These are phyloP conservation scores for Aspergillus nomiae DNA, from an alignment of 2,329 filamentous ascomycete genomes.

Conservation along the genomic window DNA sequence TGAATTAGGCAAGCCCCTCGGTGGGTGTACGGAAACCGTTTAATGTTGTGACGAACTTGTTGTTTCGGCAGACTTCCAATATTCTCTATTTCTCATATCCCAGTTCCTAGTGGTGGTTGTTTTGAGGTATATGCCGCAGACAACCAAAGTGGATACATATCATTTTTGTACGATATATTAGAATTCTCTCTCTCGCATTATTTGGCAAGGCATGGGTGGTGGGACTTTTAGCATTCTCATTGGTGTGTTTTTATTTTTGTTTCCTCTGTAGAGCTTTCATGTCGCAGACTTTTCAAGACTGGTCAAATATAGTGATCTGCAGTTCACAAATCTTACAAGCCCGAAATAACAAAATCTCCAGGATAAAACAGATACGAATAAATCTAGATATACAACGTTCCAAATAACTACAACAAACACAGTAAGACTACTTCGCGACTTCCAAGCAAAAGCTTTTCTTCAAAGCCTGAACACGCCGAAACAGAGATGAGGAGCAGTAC, in stretches of 20 bases:
- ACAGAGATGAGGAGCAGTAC: conserved; percentile 1
- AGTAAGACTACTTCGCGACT: not conserved
- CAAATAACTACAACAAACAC: not conserved
- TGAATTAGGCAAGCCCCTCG: not conserved
- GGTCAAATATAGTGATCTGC: not conserved
- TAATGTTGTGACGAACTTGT: conserved; percentile 1
- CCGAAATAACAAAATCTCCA: not conserved
- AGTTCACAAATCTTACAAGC: not conserved
- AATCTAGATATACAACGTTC: not conserved
- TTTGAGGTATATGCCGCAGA: not conserved
- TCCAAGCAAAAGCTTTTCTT: not conserved
- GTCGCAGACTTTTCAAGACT: not conserved
- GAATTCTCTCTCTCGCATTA: conserved; percentile 11
- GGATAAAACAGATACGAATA: not conserved
- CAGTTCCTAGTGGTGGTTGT: not conserved
- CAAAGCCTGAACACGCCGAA: not conserved
- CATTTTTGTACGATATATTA: conserved; percentile 13
- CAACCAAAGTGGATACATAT: conserved; percentile 1
- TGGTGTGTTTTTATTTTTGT: not conserved
- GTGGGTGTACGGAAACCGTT: not conserved
- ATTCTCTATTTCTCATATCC: not conserved
- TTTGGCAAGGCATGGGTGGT: conserved; percentile 7
- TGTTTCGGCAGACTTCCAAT: not conserved
- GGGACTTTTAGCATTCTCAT: not conserved
- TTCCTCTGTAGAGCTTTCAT: not conserved